phyloP scores from a whole-genome alignment of 2,329 filamentous ascomycete species.

The Dothideomycetes sp. region DNA sequence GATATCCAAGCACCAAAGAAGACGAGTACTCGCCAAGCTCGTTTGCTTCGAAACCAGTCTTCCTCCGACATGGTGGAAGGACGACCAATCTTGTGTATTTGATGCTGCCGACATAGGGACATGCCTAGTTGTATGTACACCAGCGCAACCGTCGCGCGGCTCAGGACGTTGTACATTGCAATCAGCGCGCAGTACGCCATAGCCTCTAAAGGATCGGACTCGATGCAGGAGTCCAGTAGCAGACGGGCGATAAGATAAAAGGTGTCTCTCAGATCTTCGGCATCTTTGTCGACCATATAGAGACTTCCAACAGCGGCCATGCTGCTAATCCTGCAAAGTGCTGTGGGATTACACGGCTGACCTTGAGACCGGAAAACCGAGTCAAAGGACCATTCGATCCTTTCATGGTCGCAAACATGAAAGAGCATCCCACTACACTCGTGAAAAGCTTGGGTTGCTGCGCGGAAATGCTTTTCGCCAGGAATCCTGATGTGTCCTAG shows the following conservation, averaged over 20 bases:
- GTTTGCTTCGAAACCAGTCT: neutral
- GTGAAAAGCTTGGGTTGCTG: neutral
- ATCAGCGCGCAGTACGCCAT: neutral
- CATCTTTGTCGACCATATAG: neutral
- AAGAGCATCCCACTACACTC: neutral
- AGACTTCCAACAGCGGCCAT: neutral
- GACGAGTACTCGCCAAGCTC: neutral
- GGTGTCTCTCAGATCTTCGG: neutral
- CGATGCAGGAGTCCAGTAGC: neutral
- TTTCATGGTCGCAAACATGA: neutral
- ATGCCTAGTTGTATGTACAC: neutral
- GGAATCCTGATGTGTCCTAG: neutral
- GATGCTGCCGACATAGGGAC: neutral
- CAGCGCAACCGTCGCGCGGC: neutral
- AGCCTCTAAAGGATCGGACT: neutral
- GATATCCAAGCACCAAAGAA: neutral
- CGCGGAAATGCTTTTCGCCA: neutral
- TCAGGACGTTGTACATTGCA: neutral
- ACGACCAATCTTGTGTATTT: neutral
- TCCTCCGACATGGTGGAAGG: neutral
- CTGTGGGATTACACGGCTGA: neutral
- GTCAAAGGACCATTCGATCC: neutral
- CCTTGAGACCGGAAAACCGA: neutral
- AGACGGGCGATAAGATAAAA: neutral
- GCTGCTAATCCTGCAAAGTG: neutral